These are phyloP conservation scores for Saccharomycopsis capsularis DNA, from an alignment of 805 yeast genomes.

Conservation along the genomic window DNA sequence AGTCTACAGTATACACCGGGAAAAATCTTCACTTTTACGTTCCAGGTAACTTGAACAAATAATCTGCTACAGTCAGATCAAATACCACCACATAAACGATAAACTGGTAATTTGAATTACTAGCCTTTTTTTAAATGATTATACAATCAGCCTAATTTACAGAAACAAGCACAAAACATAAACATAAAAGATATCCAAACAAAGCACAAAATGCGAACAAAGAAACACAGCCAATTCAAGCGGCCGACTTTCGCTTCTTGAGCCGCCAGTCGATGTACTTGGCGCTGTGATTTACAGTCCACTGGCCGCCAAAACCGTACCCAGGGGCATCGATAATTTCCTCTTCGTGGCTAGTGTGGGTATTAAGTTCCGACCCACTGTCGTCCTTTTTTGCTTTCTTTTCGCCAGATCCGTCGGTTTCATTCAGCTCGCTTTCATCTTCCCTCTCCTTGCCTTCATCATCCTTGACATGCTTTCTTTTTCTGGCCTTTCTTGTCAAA, in stretches of 20 bases:
- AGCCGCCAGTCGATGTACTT: slow-evolving; percentile 59
- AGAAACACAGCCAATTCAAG: no score
- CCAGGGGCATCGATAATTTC: slow-evolving; percentile 20
- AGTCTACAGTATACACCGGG: no score
- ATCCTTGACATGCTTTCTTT: neutral
- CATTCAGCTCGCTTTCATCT: neutral
- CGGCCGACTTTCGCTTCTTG: neutral
- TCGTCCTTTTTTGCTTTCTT: neutral
- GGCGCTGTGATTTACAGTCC: slow-evolving; percentile 63
- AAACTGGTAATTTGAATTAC: no score
- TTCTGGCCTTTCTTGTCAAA: neutral
- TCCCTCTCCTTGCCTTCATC: neutral
- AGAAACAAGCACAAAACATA: no score
- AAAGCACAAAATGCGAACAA: no score
- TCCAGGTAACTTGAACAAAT: no score
- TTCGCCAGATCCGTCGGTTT: neutral
- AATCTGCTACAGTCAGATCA: no score
- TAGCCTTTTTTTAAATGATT: no score
- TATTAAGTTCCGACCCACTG: slow-evolving; percentile 5
- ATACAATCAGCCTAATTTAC: no score
- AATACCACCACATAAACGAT: no score
- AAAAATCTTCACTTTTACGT: no score
- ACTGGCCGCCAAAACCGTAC: slow-evolving; percentile 5
- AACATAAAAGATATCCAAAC: no score
- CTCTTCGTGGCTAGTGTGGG: slow-evolving; percentile 21